Evolutionary conservation across 73 alveolate species (phyloP).

Genomic region (Blepharisma stoltei): DNA sequence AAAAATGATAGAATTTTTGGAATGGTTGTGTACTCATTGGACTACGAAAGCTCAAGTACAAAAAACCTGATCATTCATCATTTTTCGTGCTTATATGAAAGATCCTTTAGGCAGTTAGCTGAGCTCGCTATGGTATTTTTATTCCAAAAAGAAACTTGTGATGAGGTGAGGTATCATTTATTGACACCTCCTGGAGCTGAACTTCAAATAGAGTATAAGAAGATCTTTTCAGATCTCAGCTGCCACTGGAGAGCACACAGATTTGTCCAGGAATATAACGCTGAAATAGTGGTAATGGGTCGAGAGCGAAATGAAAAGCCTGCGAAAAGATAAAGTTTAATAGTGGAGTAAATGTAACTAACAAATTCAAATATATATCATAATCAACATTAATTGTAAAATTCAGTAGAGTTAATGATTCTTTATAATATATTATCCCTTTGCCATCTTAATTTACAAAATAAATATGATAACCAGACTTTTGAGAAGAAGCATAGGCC

Average conservation of each 20-base stretch:
- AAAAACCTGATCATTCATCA: constrained; percentile 17
- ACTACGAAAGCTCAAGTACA: neutral
- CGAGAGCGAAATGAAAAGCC: too few species aligned
- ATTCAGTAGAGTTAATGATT: too few species aligned
- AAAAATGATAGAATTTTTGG: constrained; percentile 1
- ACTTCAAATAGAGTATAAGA: too few species aligned
- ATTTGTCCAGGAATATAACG: too few species aligned
- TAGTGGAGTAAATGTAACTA: too few species aligned
- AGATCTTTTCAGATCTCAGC: too few species aligned
- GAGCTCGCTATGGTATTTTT: neutral
- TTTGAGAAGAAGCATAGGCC: neutral
- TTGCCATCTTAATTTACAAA: neutral
- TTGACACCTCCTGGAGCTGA: neutral
- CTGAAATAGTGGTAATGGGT: too few species aligned
- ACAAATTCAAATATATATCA: too few species aligned
- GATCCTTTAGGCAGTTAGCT: neutral
- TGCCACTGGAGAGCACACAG: too few species aligned
- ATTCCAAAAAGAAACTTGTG: constrained; percentile 22
- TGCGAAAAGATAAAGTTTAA: too few species aligned
- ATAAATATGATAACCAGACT: constrained; percentile 3
- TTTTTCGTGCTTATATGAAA: neutral
- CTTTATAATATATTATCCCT: too few species aligned
- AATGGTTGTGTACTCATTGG: neutral
- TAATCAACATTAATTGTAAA: too few species aligned
- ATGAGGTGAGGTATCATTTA: neutral